Base-by-base conservation (phyloP, 192 early-diverging fungal species). In the Mortierella alpina region DNA sequence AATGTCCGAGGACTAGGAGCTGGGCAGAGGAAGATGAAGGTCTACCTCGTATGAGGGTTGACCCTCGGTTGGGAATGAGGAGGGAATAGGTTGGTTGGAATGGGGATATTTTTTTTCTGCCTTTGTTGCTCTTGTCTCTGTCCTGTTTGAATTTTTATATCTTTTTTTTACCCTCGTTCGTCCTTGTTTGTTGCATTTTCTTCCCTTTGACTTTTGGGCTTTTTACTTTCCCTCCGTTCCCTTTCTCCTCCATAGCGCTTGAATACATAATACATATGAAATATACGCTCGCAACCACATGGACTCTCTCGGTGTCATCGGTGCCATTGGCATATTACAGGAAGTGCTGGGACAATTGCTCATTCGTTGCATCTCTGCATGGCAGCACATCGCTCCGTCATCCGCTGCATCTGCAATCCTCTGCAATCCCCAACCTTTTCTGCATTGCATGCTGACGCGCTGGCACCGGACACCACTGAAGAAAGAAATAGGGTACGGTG, bases 1-100 rank as follows among this genome's bases (percentile, higher is more conserved):
- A 68, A 48, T 63, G 74, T 76, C 2, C 74, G 74, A 57, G 74
- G 74, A 47, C 50, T 76, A 23, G 74, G 74, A 6, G 40, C 59
- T 17, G 66, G 66, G 6, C 40, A 40, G 6, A 68, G 74, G 53
- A 60, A 67, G 48, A 76, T 76, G 74, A 66, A 76, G 20, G 74
- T 76, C 13, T 68, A 63, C 57, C 61, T 76, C 39, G 74, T 76
- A 68, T 76, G 41, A 76, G 41, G 40, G 14, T 41, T 17, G 15
- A 6, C 6, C 3, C 39, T 2, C 7, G 31, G 31, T 31, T 12
- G 10, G 65, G 58, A 4, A 12, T 15, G 6, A 14, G 52, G 52
- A 53, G 11, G 45, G 56, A n/a, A 8, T 18, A 15, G 40, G 47
- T 18, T 39, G 63, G 46, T 31, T 40, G 63, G 63, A 50, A 22